phyloP scores from a whole-genome alignment of 2,329 filamentous ascomycete species.

The Ophiostoma montium region DNA sequence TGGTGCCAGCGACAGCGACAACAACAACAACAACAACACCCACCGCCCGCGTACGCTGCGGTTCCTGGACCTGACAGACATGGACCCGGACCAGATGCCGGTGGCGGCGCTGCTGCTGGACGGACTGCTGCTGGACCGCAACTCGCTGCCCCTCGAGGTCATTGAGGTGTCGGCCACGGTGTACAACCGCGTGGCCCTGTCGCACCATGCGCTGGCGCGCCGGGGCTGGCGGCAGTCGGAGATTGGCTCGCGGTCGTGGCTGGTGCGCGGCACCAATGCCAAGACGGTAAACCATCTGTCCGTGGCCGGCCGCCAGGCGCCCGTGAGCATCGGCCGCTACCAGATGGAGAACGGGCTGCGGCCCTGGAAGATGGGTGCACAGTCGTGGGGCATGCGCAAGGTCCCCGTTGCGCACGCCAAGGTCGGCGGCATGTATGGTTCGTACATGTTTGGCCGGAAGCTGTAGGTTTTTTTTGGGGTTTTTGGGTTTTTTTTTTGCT shows the following conservation, averaged over 20 bases:
- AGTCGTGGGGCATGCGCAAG: constrained; percentile 78
- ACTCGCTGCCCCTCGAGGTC: constrained; percentile 57
- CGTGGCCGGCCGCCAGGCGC: not conserved
- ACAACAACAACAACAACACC: constrained; percentile 12
- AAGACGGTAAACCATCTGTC: too few species aligned
- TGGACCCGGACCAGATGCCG: constrained; percentile 46
- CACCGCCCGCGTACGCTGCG: constrained; percentile 39
- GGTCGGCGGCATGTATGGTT: constrained; percentile 86
- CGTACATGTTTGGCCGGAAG: constrained; percentile 48
- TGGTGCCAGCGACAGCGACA: constrained; percentile 18
- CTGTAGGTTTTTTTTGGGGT: constrained; percentile 26
- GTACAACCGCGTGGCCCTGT: constrained; percentile 49
- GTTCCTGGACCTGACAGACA: constrained; percentile 66
- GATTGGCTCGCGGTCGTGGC: constrained; percentile 49
- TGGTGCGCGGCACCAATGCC: constrained; percentile 45
- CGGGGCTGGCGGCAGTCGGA: constrained; percentile 60
- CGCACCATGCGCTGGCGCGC: constrained; percentile 42
- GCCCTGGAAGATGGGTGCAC: constrained; percentile 72
- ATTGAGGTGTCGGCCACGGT: constrained; percentile 60
- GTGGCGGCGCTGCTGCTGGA: constrained; percentile 36
- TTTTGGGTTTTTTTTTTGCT: not conserved
- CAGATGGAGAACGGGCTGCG: constrained; percentile 32
- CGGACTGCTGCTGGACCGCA: constrained; percentile 41
- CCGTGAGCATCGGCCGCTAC: not conserved
- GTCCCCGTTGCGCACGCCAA: constrained; percentile 84